Conservation (phyloP, 2,329 filamentous ascomycete genomes). For the Epichloe brachyelytri region DNA sequence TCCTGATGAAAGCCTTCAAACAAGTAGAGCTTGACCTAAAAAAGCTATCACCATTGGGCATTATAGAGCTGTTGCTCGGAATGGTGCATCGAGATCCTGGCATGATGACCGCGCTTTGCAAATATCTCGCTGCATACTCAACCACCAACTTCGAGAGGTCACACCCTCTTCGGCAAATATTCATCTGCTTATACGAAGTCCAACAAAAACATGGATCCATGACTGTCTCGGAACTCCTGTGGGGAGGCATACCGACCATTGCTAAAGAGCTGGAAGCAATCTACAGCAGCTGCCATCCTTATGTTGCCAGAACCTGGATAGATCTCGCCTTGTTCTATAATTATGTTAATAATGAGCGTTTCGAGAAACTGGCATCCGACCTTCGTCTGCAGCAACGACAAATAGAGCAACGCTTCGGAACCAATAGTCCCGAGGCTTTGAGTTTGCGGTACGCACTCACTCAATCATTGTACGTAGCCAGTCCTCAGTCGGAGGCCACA, state of each 20-base stretch:
- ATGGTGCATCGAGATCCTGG: conserved; percentile 31
- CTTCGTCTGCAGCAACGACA: conserved; percentile 23
- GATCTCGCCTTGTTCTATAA: conserved; percentile 29
- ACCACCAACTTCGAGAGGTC: conserved; percentile 29
- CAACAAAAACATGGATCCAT: conserved; percentile 31
- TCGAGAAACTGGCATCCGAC: conserved; percentile 25
- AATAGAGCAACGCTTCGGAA: conserved; percentile 22
- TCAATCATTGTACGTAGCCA: conserved; percentile 24
- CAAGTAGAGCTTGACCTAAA: conserved; percentile 29
- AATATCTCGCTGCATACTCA: conserved; percentile 31
- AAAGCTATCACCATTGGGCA: conserved; percentile 29
- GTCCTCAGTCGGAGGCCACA: conserved; percentile 21
- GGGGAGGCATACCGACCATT: conserved; percentile 27
- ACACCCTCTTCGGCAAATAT: conserved; percentile 30
- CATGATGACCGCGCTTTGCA: conserved; percentile 32
- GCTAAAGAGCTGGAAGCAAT: conserved; percentile 32
- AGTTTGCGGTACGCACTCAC: conserved; percentile 28
- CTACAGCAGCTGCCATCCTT: conserved; percentile 29
- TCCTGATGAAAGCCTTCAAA: conserved; percentile 29
- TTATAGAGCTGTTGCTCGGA: conserved; percentile 29
- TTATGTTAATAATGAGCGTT: conserved; percentile 22
- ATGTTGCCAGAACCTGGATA: conserved; percentile 29
- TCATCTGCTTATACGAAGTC: conserved; percentile 29
- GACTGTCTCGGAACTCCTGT: conserved; percentile 30
- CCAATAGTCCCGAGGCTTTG: conserved; percentile 22